A percentile compares a stretch with the other conserved stretches of the same genome.
phyloP scores from a whole-genome alignment of 352 stramenopile species.

The Globisporangium splendens region DNA sequence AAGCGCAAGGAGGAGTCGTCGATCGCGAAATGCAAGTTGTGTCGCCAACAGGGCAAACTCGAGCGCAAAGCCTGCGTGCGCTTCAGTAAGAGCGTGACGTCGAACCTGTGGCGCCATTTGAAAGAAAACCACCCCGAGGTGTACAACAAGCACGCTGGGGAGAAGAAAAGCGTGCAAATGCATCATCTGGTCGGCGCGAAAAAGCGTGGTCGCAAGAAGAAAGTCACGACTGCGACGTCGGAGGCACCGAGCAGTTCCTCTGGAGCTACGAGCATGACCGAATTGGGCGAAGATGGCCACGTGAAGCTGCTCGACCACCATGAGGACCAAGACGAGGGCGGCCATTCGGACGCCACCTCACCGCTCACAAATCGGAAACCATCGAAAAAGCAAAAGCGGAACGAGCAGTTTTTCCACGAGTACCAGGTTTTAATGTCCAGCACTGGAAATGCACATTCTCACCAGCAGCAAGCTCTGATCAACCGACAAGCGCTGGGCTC shows the following conservation, averaged over 20 bases:
- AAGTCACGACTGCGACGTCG: constrained; percentile 9
- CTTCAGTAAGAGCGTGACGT: constrained; percentile 85
- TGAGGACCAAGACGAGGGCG: constrained; percentile 7
- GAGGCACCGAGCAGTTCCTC: neutral
- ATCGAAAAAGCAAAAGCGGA: constrained; percentile 37
- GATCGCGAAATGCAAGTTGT: constrained; percentile 65
- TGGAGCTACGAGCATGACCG: neutral
- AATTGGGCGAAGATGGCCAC: constrained; percentile 2
- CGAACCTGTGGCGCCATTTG: constrained; percentile 77
- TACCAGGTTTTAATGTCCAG: constrained; percentile 16
- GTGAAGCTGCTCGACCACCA: constrained; percentile 22
- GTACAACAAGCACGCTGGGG: constrained; percentile 62
- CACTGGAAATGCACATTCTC: neutral
- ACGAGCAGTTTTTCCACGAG: constrained; percentile 40
- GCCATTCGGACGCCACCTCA: constrained; percentile 2
- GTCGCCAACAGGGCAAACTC: constrained; percentile 46
- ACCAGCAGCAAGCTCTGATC: constrained; percentile 16
- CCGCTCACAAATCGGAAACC: constrained; percentile 5
- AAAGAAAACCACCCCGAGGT: constrained; percentile 79
- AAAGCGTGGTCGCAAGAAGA: constrained; percentile 66
- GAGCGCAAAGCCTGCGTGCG: constrained; percentile 68
- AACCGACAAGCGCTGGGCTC: neutral
- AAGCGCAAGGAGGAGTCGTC: constrained; percentile 75
- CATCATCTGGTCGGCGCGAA: constrained; percentile 47
- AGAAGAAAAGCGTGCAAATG: constrained; percentile 81